Base-by-base conservation (phyloP, 176 grass and related monocot species). In the Zea luxurians region DNA sequence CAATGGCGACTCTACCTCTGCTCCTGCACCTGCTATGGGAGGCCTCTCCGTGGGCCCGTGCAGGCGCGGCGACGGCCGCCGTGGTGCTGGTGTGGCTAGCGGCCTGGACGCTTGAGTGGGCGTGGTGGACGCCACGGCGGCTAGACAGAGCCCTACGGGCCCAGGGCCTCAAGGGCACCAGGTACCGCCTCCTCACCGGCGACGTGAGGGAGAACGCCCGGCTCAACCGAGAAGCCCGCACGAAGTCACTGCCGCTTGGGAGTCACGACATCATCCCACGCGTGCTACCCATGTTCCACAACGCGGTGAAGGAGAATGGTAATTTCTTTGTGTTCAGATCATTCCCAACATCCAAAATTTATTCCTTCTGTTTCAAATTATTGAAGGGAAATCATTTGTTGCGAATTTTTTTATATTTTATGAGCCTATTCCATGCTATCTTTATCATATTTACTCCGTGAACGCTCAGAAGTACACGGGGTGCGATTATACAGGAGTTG, bases 111-210 rank as follows among this genome's bases (percentile, higher is more conserved):
- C 70, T 86, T 57, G 50, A 79, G 44, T 90, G 88, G 88, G 49
- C 59, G 1, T 90, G 80, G 88, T 69, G 80, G 79, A 86, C 79
- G 62, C 88, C 83, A 44, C 80, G 74, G 68, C 79, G 75, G 46
- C 79, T 90, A 36, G 88, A 70, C 16, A 42, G 42, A 4, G 41
- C 52, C 13, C 73, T 86, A 0, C 66, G 73, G 17, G 80, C 68
- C 10, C 78, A 90, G 76, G 83, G 88, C 16, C 50, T 90, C 17
- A 46, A 49, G 44, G 88, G 88, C 63, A 86, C 67, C 15, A 46
- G 57, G 60, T 90, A 90, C 75, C 79, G 79, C 46, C 49, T 74
- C 63, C 46, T 90, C 49, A 53, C 41, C 50, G 88, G 84, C 41
- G 88, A 90, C 62, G 4, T 80, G 53, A 60, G 10, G 63, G 84